These are phyloP conservation scores for Edaphochlamys debaryana DNA, from an alignment of 139 green algal species.

Conservation along the genomic window DNA sequence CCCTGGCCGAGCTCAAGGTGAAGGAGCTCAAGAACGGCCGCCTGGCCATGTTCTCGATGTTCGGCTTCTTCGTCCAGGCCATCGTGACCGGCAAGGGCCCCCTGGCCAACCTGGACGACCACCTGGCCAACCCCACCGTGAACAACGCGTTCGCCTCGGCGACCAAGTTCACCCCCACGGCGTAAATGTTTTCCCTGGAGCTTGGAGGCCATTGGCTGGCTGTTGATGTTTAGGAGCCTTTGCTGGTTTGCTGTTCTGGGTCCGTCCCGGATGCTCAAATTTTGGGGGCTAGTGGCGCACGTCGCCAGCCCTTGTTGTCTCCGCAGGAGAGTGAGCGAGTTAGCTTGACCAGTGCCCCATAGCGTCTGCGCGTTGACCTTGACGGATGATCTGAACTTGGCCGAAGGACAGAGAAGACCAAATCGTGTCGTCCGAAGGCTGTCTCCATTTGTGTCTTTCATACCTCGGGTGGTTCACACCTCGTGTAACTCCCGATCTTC, in stretches of 20 bases:
- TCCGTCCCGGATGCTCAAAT: too few species aligned
- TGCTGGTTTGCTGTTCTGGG: neutral
- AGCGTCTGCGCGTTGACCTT: too few species aligned
- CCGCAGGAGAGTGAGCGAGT: too few species aligned
- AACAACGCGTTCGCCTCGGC: constrained; percentile 78
- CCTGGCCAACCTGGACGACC: constrained; percentile 73
- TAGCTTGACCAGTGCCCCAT: too few species aligned
- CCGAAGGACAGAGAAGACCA: too few species aligned
- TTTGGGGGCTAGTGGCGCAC: neutral
- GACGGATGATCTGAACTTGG: too few species aligned
- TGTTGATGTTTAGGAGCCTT: neutral
- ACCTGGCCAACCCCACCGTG: constrained; percentile 78
- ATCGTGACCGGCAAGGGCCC: constrained; percentile 84
- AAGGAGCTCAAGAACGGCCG: constrained; percentile 80
- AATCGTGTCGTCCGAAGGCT: too few species aligned
- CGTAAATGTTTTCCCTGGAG: constrained; percentile 39
- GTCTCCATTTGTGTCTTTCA: too few species aligned
- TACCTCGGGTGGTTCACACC: too few species aligned
- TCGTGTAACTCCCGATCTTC: too few species aligned
- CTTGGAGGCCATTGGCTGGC: too few species aligned
- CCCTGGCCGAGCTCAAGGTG: constrained; percentile 82
- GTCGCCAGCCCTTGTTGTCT: too few species aligned
- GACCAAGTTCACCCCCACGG: constrained; percentile 69
- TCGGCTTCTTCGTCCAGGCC: constrained; percentile 82
- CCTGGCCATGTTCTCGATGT: constrained; percentile 94